These are phyloP conservation scores for Silene noctiflora DNA, from an alignment of 179 eudicot genomes.

Conservation along the genomic window DNA sequence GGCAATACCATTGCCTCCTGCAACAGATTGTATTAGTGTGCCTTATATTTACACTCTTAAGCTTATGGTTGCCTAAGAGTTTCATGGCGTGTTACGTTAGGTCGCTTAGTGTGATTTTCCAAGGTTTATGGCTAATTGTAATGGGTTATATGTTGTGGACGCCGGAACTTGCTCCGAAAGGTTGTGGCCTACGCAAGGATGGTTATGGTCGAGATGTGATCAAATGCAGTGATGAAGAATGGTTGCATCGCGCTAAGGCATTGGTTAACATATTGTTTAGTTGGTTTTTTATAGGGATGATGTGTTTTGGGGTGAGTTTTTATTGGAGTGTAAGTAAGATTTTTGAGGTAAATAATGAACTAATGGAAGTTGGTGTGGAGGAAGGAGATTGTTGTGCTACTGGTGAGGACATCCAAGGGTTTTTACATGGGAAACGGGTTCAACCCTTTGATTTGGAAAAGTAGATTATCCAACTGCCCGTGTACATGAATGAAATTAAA, in stretches of 20 bases:
- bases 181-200: conserved; percentile 25
- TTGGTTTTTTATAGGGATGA: conserved; percentile 29
- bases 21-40: conserved; percentile 33
- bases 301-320: conserved; percentile 26
- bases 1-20: conserved; percentile 41
- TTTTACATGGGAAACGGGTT: conserved; percentile 22
- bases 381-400: conserved; percentile 13
- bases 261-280: conserved; percentile 39
- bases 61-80: conserved; percentile 35
- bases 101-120: conserved; percentile 30
- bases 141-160: conserved; percentile 41
- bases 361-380: conserved; percentile 16
- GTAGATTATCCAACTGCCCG: background rate
- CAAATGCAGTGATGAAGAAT: conserved; percentile 23
- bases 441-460: conserved; percentile 25
- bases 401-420: conserved; percentile 29
- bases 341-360: conserved; percentile 12
- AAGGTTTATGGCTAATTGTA: conserved; percentile 38
- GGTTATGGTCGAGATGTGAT: conserved; percentile 22
- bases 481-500: background rate
- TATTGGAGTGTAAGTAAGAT: conserved; percentile 25
- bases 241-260: conserved; percentile 32
- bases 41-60: conserved; percentile 28
- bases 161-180: conserved; percentile 33
- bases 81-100: conserved; percentile 30